Evolutionary conservation across 768 basidiomycete species (phyloP).

Genomic region (Mycena haematopus): DNA sequence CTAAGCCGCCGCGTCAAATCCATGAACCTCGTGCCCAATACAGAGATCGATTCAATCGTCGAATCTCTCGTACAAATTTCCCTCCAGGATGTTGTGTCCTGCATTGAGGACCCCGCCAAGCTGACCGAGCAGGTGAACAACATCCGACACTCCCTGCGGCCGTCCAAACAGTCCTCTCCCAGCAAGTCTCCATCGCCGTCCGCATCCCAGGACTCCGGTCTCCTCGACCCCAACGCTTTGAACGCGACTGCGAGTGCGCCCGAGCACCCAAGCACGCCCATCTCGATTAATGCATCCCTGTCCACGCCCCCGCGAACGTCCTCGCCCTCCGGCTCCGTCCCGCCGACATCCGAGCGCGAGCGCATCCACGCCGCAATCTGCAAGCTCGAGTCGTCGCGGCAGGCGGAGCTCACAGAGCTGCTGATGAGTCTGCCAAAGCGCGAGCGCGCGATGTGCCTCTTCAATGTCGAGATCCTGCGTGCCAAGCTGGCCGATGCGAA

Average conservation of each 20-base stretch:
- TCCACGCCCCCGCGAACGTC: conserved; percentile 86
- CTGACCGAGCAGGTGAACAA: conserved; percentile 67
- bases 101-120: conserved; percentile 72
- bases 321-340: conserved; percentile 72
- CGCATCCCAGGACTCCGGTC: conserved; percentile 70
- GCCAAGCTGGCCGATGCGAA: conserved; percentile 84
- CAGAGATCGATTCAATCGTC: conserved; percentile 70
- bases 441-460: conserved; percentile 90
- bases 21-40: conserved; percentile 55
- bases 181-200: conserved; percentile 61
- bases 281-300: conserved; percentile 77
- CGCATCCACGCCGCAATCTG: conserved; percentile 72
- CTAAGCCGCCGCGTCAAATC: conserved; percentile 74
- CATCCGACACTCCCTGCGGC: conserved; percentile 42
- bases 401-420: conserved; percentile 73
- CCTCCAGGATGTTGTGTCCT: conserved; percentile 77
- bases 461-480: conserved; percentile 81
- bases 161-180: conserved; percentile 46
- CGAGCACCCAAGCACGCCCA: conserved; percentile 86
- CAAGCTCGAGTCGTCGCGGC: conserved; percentile 65
- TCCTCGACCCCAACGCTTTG: conserved; percentile 66
- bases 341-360: conserved; percentile 72
- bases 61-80: conserved; percentile 74
- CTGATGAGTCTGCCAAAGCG: conserved; percentile 88
- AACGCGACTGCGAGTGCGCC: conserved; percentile 87